A percentile compares a stretch with the other conserved stretches of the same genome.
phyloP scores from a whole-genome alignment of 257 asterid species.

The Plectranthus barbatus region DNA sequence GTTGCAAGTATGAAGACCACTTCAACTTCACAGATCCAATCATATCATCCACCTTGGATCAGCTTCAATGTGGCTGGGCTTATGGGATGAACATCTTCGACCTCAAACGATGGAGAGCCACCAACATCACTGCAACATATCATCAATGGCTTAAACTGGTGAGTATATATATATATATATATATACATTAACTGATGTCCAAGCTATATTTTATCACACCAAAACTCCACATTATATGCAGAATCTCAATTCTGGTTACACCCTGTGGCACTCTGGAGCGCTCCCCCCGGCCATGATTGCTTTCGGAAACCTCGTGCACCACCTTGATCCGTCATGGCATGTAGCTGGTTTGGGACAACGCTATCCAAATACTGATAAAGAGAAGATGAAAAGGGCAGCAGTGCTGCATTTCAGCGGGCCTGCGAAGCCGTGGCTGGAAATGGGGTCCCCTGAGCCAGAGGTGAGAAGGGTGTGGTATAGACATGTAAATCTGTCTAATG shows the following conservation, averaged over 20 bases:
- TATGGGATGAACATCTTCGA: conserved; percentile 72
- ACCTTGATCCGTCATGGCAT: conserved; percentile 63
- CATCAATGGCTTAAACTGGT: conserved; percentile 83
- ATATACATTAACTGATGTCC: neutral
- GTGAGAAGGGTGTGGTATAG: conserved; percentile 46
- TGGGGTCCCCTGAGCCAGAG: conserved; percentile 45
- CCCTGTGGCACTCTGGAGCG: conserved; percentile 70
- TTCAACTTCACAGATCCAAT: conserved; percentile 51
- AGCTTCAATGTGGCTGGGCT: conserved; percentile 53
- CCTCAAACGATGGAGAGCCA: conserved; percentile 63
- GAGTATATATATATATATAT: conserved; percentile 9
- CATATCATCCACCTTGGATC: conserved; percentile 43
- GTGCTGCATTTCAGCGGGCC: conserved; percentile 88
- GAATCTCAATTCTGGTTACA: conserved; percentile 54
- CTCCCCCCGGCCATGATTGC: conserved; percentile 78
- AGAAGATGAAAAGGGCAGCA: conserved; percentile 34
- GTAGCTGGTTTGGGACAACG: conserved; percentile 65
- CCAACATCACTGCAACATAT: conserved; percentile 51
- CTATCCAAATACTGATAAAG: conserved; percentile 13
- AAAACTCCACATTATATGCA: conserved; percentile 12
- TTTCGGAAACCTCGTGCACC: conserved; percentile 53
- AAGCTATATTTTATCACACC: neutral
- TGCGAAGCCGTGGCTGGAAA: conserved; percentile 87
- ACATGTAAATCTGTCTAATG: conserved; percentile 58
- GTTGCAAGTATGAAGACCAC: conserved; percentile 54